Evolutionary conservation across 768 basidiomycete genomes (phyloP).

Genomic region (Panellus pusillus): DNA sequence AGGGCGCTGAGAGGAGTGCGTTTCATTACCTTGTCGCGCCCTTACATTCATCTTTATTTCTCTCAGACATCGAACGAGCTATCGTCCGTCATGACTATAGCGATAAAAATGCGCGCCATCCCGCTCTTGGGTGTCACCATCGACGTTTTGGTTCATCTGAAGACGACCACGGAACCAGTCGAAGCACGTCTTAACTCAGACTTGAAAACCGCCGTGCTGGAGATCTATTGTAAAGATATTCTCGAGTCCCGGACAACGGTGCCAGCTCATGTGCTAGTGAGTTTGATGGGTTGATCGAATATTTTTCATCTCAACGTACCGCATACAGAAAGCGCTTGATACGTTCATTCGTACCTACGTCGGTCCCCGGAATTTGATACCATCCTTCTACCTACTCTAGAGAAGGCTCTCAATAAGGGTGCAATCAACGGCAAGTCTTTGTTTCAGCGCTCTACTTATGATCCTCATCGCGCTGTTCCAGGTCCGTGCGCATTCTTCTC

Average conservation of each 20-base stretch:
- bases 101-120: slow-evolving; percentile 15
- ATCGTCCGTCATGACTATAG: slow-evolving; percentile 31
- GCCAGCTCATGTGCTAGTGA: slow-evolving; percentile 58
- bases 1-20: slow-evolving; percentile 21
- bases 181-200: slow-evolving; percentile 29
- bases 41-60: neutral
- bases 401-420: slow-evolving; percentile 12
- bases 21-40: slow-evolving; percentile 34
- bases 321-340: slow-evolving; percentile 1
- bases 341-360: slow-evolving; percentile 41
- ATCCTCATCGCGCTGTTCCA: neutral
- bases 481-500: slow-evolving; percentile 18
- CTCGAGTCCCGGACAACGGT: slow-evolving; percentile 68
- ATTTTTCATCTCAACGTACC: neutral
- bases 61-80: slow-evolving; percentile 44
- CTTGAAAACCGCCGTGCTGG: slow-evolving; percentile 54
- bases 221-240: slow-evolving; percentile 58
- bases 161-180: slow-evolving; percentile 51
- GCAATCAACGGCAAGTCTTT: slow-evolving; percentile 6
- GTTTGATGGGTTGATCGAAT: slow-evolving; percentile 18
- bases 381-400: slow-evolving; percentile 15
- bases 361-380: slow-evolving; percentile 15
- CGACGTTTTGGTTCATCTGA: slow-evolving; percentile 70
- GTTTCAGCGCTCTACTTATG: no score
- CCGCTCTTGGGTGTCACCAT: slow-evolving; percentile 68